Conservation (phyloP, 225 moss, liverwort and hornwort species). For the Physcomitrium patens region DNA sequence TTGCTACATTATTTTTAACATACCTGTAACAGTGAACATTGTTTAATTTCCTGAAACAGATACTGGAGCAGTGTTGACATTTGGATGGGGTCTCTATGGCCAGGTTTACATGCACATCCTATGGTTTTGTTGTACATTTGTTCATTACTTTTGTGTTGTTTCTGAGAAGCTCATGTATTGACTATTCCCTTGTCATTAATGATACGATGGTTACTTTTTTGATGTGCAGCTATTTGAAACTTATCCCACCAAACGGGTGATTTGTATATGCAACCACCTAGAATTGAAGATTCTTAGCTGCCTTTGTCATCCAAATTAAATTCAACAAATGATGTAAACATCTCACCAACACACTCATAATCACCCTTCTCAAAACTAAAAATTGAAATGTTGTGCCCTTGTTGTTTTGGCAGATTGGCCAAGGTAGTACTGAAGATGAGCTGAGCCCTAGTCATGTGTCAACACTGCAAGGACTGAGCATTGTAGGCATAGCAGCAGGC, state of each 20-base stretch:
- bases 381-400: not conserved
- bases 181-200: not conserved
- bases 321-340: too few relatives aligned
- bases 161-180: too few relatives aligned
- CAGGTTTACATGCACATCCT: constrained; percentile 55
- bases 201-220: not conserved
- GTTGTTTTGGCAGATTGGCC: constrained; percentile 63
- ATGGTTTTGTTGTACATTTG: too few relatives aligned
- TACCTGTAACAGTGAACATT: not conserved
- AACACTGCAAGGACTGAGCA: constrained; percentile 57
- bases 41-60: constrained; percentile 45
- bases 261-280: too few relatives aligned
- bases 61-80: constrained; percentile 72
- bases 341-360: too few relatives aligned
- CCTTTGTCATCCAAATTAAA: too few relatives aligned
- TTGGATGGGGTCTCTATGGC: constrained; percentile 89
- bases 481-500: constrained; percentile 71
- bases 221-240: not conserved
- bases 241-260: not conserved
- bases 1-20: not conserved
- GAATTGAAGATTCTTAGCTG: too few relatives aligned
- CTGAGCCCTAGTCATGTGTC: constrained; percentile 59
- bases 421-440: constrained; percentile 78
- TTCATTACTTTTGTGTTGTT: not conserved
- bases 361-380: not conserved